Evolutionary conservation across 306 rosid genomes (phyloP), one percentile per base, ranked within the genome.

Genomic region (Quercus wislizeni): DNA sequence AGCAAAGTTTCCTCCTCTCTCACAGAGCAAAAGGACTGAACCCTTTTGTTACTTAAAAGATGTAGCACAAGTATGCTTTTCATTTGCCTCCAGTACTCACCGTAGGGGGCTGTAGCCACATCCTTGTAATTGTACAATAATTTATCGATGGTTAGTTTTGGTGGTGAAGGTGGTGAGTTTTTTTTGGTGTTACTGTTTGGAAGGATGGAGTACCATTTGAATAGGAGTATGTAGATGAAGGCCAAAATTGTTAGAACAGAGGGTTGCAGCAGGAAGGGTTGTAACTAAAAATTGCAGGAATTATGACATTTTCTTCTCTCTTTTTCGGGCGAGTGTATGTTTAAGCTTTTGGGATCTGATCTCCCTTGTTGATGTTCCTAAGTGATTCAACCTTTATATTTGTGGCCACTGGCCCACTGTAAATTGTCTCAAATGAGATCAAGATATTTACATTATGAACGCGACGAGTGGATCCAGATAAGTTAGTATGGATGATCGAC

Each of bases 61-160:
- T 86, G 84, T 17, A 86, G 35, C 8, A 82, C 83, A 11, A 49
- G 74, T 1, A 86, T 23, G 43, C 91, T 84, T 20, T 81, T 87
- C 71, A 74, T 7, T 11, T 87, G 88, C 77, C 88, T 82, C 92
- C 88, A 87, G 52, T 89, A 87, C 49, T 87, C 86, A 2, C 91
- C 89, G 23, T 85, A 87, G 1, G 81, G 85, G 3, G 93, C 84
- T 8, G 46, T 1, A 0, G 84, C 13, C 2, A 90, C 27, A 51
- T 90, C 93, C 64, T 84, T 83, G 85, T 21, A 74, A 18, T 57
- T 77, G 71, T 87, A 87, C 12, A 84, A 31, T 10, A 87, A 71
- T 72, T 87, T 90, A 5, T 84, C 82, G 46, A 90, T 13, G 0
- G 92, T 92, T 18, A 87, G 57, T 71, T 78, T 90, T 57, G 86